Conservation (phyloP, 257 asterid genomes). For the Solanum neorickii region DNA sequence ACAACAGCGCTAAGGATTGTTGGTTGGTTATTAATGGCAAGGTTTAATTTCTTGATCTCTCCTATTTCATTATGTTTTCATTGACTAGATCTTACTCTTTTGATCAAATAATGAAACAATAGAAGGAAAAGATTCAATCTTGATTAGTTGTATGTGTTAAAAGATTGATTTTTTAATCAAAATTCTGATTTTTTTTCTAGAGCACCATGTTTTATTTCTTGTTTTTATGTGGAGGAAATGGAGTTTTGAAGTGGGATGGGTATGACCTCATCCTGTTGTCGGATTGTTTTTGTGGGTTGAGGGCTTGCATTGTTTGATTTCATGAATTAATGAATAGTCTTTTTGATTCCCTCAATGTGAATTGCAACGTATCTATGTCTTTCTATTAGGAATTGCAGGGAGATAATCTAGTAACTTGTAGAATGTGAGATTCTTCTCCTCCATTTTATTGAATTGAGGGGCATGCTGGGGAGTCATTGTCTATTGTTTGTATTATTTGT, state of each 20-base stretch:
- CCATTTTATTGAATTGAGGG: background rate
- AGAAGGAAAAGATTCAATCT: background rate
- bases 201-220: background rate
- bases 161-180: background rate
- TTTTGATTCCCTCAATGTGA: background rate
- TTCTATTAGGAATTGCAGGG: background rate
- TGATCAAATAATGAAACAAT: background rate
- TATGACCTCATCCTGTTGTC: background rate
- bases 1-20: slow-evolving; percentile 67
- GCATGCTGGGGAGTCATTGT: background rate
- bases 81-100: slow-evolving; percentile 7
- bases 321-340: background rate
- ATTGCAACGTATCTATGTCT: background rate
- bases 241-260: background rate
- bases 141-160: background rate
- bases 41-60: slow-evolving; percentile 18
- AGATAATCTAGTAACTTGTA: background rate
- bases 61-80: background rate
- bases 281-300: background rate
- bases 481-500: background rate
- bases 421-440: background rate
- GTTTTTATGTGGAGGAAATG: background rate
- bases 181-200: background rate
- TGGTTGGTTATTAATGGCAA: slow-evolving; percentile 72
- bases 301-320: background rate